A percentile compares a stretch with the other conserved stretches of the same genome.
These are phyloP conservation scores for Yamadazyma jaroonii DNA, from an alignment of 1,139 yeast species.

Conservation along the genomic window DNA sequence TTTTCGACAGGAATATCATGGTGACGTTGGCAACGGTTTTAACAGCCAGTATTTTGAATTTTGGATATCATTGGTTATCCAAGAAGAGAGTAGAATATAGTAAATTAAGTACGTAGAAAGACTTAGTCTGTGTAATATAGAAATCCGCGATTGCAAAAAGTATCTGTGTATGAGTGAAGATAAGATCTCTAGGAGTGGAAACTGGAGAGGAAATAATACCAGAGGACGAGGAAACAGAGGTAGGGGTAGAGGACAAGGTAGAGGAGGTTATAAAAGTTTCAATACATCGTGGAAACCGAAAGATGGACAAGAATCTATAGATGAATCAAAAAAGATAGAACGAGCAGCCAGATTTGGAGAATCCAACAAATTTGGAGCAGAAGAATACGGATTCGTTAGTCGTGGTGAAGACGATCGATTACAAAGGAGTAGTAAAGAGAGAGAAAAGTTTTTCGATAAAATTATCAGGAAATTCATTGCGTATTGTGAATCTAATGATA, in stretches of 20 bases:
- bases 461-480: slow-evolving; percentile 30
- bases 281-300: slow-evolving; percentile 1
- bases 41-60: slow-evolving; percentile 25
- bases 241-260: background rate
- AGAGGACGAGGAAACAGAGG: background rate
- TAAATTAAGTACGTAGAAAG: slow-evolving; percentile 5
- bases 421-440: slow-evolving; percentile 39
- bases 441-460: slow-evolving; percentile 35
- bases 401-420: slow-evolving; percentile 57
- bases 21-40: slow-evolving; percentile 25
- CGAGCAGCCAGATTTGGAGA: slow-evolving; percentile 19
- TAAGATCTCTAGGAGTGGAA: background rate
- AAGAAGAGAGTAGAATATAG: slow-evolving; percentile 4
- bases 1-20: slow-evolving; percentile 34
- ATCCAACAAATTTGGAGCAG: background rate
- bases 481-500: slow-evolving; percentile 24
- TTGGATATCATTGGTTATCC: slow-evolving; percentile 14
- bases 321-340: slow-evolving; percentile 9
- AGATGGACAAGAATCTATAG: background rate
- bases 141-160: slow-evolving; percentile 3
- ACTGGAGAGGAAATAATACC: background rate
- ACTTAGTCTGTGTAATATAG: background rate
- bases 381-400: slow-evolving; percentile 49
- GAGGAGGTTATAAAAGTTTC: slow-evolving; percentile 1
- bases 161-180: slow-evolving; percentile 1